Evolutionary conservation across 2,329 filamentous ascomycete species (phyloP).

Genomic region (Thielaviopsis euricoi): DNA sequence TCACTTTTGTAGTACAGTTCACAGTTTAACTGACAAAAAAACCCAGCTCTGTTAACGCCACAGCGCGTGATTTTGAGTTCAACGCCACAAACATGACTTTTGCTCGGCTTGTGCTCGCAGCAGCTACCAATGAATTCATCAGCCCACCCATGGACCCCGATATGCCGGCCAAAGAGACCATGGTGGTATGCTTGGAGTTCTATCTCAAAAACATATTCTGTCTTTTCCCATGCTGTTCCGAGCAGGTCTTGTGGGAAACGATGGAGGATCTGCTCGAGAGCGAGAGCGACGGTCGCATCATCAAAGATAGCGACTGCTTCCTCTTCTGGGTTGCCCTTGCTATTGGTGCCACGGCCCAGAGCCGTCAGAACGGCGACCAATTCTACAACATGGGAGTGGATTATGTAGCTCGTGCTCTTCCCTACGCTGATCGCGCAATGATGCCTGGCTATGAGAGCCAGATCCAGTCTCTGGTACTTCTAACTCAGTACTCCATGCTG

Average conservation of each 20-base stretch:
- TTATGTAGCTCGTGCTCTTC: constrained; percentile 48
- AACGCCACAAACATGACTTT: constrained; percentile 84
- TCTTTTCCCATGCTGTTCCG: constrained; percentile 68
- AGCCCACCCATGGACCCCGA: constrained; percentile 44
- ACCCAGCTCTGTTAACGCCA: constrained; percentile 87
- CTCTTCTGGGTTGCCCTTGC: constrained; percentile 80
- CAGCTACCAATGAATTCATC: constrained; percentile 56
- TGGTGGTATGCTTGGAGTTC: constrained; percentile 49
- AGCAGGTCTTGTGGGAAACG: constrained; percentile 59
- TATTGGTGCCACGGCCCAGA: constrained; percentile 60
- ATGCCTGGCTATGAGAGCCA: constrained; percentile 71
- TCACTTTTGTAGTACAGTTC: background rate
- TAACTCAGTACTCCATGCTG: constrained; percentile 79
- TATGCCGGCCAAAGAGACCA: constrained; percentile 37
- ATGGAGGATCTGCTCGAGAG: constrained; percentile 68
- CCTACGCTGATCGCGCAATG: constrained; percentile 66
- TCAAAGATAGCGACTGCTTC: constrained; percentile 63
- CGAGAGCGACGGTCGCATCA: constrained; percentile 39
- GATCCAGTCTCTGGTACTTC: constrained; percentile 71
- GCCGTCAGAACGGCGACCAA: constrained; percentile 48
- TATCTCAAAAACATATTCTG: constrained; percentile 73
- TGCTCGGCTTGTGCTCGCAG: constrained; percentile 72
- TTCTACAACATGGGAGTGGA: constrained; percentile 41
- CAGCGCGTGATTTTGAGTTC: constrained; percentile 81
- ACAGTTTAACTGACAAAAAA: background rate